Conservation (phyloP, 495 filamentous ascomycete genomes). For the Penicillium fimorum region DNA sequence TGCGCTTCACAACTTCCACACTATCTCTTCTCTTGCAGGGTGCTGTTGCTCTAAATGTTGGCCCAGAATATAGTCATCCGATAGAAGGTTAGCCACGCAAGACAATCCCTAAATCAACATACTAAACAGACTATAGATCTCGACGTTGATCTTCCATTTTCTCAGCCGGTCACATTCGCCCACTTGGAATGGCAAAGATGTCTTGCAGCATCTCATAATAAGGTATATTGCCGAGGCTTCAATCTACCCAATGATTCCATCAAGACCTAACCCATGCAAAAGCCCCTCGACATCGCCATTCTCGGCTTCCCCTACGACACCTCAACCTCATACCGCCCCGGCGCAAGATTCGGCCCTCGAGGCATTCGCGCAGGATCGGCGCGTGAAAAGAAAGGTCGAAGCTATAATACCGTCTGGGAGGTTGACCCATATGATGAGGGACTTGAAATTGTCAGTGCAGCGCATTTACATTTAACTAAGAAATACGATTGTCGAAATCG, state of each 20-base stretch:
- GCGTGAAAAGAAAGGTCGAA: constrained; percentile 27
- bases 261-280: not conserved
- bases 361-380: constrained; percentile 63
- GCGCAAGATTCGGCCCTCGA: constrained; percentile 66
- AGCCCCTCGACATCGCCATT: constrained; percentile 25
- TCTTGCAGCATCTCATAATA: constrained; percentile 16
- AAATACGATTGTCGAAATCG: not conserved
- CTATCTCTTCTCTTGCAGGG: not conserved
- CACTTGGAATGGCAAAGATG: constrained; percentile 28
- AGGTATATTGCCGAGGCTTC: not conserved
- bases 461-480: not conserved
- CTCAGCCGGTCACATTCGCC: constrained; percentile 29
- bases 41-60: constrained; percentile 2
- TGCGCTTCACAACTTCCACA: not conserved
- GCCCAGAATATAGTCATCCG: constrained; percentile 5
- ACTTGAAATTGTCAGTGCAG: constrained; percentile 38
- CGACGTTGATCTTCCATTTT: constrained; percentile 29
- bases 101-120: not conserved
- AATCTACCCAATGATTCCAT: not conserved
- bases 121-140: constrained; percentile 15
- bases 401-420: constrained; percentile 35
- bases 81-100: constrained; percentile 10
- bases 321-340: constrained; percentile 61
- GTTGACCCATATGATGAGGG: constrained; percentile 54
- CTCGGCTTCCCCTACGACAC: constrained; percentile 33